Conservation (phyloP, 495 filamentous ascomycete genomes). For the Xylaria venustula region DNA sequence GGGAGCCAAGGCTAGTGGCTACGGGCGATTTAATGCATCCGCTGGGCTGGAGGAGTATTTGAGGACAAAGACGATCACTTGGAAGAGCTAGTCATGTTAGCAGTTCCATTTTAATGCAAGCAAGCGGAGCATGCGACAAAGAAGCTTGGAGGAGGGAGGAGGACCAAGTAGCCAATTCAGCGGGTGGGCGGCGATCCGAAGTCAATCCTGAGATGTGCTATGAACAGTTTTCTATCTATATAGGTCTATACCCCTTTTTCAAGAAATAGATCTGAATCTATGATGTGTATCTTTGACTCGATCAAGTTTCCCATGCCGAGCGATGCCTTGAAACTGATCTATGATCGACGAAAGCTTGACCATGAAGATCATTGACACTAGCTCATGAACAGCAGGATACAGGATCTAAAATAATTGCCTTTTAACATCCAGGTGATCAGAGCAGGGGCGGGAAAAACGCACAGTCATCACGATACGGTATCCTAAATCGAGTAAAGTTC, state of each 20-base stretch:
- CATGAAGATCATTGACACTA: no score
- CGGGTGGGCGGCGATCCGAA: background rate
- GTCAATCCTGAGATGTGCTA: background rate
- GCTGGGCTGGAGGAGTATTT: constrained; percentile 70
- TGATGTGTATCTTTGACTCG: no score
- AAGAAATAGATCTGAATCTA: no score
- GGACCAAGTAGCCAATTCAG: background rate
- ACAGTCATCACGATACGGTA: no score
- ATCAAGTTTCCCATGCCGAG: no score
- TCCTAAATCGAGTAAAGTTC: background rate
- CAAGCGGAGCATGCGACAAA: background rate
- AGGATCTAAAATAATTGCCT: no score
- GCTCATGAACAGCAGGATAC: no score
- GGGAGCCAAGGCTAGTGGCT: constrained; percentile 82
- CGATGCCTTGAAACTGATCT: no score
- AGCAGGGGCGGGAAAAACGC: no score
- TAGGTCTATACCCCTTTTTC: no score
- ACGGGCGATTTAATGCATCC: constrained; percentile 60
- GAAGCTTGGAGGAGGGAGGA: background rate
- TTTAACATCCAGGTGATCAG: no score
- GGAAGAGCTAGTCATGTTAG: constrained; percentile 32
- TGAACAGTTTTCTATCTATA: background rate
- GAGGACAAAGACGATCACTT: constrained; percentile 82
- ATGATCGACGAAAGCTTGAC: no score
- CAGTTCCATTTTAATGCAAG: background rate